Evolutionary conservation across 805 yeast species (phyloP).

Genomic region (Metschnikowia orientalis): DNA sequence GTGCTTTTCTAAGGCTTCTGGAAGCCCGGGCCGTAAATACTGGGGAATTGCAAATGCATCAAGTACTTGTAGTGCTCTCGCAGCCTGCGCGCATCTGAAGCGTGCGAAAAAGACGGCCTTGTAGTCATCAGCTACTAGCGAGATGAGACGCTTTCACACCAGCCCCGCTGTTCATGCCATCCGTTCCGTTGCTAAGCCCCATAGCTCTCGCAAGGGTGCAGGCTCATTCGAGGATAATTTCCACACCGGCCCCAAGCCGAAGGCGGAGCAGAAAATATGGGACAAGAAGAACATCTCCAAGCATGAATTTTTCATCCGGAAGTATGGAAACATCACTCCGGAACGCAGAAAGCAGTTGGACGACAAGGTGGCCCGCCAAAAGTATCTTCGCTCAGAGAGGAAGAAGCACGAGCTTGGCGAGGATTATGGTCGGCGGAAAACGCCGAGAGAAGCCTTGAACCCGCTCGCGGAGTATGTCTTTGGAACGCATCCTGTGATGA

Average conservation of each 20-base stretch:
- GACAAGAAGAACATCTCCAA: conserved; percentile 56
- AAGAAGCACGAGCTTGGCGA: conserved; percentile 19
- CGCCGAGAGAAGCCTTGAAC: conserved; percentile 22
- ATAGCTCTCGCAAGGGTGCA: conserved; percentile 5
- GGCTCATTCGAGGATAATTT: conserved; percentile 41
- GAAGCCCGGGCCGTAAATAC: background rate
- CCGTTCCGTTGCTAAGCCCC: conserved; percentile 12
- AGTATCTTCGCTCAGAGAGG: conserved; percentile 24
- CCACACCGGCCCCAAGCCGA: conserved; percentile 24
- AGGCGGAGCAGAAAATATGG: conserved; percentile 55
- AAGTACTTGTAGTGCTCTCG: no score
- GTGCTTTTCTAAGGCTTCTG: conserved; percentile 54
- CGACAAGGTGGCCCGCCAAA: conserved; percentile 31
- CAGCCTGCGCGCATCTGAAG: no score
- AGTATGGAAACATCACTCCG: conserved; percentile 66
- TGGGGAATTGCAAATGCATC: background rate
- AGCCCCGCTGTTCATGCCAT: conserved; percentile 6
- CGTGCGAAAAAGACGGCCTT: no score
- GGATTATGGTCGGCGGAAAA: conserved; percentile 7
- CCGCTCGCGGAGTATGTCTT: conserved; percentile 65
- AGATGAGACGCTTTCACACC: conserved; percentile 15
- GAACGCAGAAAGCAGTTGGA: conserved; percentile 25
- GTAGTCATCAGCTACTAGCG: no score
- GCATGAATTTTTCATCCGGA: conserved; percentile 56
- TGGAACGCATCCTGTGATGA: conserved; percentile 71